Conservation (phyloP, 1,284 basidiomycete genomes). For the Megacollybia platyphylla region DNA sequence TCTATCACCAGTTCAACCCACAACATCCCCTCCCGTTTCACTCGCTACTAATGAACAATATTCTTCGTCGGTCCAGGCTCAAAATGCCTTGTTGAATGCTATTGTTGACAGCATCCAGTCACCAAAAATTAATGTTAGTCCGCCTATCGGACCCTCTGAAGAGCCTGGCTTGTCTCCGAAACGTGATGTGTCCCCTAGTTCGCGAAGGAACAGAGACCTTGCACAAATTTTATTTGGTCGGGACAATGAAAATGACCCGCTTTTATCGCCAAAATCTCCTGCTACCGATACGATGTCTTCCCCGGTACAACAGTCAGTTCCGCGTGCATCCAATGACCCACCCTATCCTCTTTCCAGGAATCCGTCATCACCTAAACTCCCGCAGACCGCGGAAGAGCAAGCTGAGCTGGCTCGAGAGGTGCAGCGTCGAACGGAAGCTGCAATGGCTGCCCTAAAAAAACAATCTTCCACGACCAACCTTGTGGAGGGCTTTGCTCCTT, state of each 20-base stretch:
- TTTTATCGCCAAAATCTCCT: constrained; percentile 3
- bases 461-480: constrained; percentile 39
- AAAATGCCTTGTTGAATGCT: constrained; percentile 49
- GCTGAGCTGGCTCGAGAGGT: constrained; percentile 49
- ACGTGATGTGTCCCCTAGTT: constrained; percentile 32
- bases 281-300: too few relatives aligned
- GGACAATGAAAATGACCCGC: constrained; percentile 24
- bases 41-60: constrained; percentile 27
- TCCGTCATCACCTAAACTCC: constrained; percentile 24
- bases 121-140: constrained; percentile 13
- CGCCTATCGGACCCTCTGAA: not conserved
- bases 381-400: constrained; percentile 28
- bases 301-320: not conserved
- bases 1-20: constrained; percentile 30
- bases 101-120: constrained; percentile 55
- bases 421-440: constrained; percentile 57
- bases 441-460: constrained; percentile 55
- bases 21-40: constrained; percentile 17
- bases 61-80: constrained; percentile 25
- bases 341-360: constrained; percentile 17
- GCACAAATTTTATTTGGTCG: constrained; percentile 61
- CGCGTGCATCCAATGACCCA: constrained; percentile 3
- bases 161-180: constrained; percentile 12
- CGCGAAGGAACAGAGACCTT: constrained; percentile 55
- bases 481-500: constrained; percentile 16